Evolutionary conservation across 306 rosid genomes (phyloP).

Genomic region (Inga leiocalycina): DNA sequence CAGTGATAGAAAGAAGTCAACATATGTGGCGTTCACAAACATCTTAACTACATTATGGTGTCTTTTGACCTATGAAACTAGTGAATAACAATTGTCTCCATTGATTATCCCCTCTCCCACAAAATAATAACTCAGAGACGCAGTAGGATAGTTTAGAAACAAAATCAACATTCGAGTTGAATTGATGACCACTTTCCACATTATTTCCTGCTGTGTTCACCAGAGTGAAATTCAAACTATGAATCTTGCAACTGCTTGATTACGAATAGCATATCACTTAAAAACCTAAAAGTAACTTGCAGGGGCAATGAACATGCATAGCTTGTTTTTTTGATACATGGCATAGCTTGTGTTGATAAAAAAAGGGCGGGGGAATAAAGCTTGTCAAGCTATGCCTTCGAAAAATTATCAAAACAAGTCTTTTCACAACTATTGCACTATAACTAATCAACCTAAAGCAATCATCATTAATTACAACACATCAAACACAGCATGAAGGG

Average conservation of each 20-base stretch:
- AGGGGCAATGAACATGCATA: conserved; percentile 1
- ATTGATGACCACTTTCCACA: not conserved
- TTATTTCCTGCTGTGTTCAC: not conserved
- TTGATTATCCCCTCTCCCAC: not conserved
- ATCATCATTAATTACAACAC: not conserved
- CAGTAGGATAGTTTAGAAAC: not conserved
- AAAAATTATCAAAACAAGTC: not conserved
- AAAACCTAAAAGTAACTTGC: not conserved
- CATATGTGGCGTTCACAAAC: not conserved
- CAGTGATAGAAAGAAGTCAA: not conserved
- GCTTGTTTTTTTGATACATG: not conserved
- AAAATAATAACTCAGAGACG: not conserved
- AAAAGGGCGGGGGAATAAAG: not conserved
- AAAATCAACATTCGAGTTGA: not conserved
- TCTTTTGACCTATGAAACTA: not conserved
- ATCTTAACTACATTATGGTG: not conserved
- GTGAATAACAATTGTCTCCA: not conserved
- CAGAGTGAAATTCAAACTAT: not conserved
- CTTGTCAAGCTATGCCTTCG: not conserved
- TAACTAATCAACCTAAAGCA: conserved; percentile 7
- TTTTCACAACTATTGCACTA: conserved; percentile 12
- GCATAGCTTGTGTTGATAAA: not conserved
- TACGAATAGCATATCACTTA: not conserved
- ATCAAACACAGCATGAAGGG: conserved; percentile 4
- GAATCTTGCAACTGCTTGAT: not conserved